phyloP scores from a whole-genome alignment of 176 grass and related monocot genomes.

The Luzula sylvatica region DNA sequence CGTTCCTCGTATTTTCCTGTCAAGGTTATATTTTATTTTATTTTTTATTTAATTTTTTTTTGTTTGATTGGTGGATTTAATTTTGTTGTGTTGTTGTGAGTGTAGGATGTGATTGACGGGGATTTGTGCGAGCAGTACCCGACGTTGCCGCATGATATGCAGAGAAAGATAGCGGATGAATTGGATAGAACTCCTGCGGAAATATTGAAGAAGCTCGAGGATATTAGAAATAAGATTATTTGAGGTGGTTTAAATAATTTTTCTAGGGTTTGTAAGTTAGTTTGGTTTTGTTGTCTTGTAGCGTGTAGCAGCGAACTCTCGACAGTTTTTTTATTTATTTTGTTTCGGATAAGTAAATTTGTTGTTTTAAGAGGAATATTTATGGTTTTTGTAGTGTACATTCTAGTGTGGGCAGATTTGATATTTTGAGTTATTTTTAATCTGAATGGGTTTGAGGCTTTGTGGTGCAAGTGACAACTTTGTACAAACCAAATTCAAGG shows the following conservation, averaged over 20 bases:
- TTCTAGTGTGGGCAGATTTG: too few relatives aligned
- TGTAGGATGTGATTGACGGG: slow-evolving; percentile 94
- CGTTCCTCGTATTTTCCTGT: slow-evolving; percentile 97
- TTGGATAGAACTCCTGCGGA: slow-evolving; percentile 84
- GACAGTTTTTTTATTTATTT: too few relatives aligned
- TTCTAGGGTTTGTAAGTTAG: too few relatives aligned
- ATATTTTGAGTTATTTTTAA: too few relatives aligned
- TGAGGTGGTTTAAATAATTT: slow-evolving; percentile 15
- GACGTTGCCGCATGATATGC: slow-evolving; percentile 84
- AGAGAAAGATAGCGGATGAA: slow-evolving; percentile 96
- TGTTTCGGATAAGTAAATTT: too few relatives aligned
- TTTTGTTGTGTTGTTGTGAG: slow-evolving; percentile 16
- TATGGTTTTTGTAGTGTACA: too few relatives aligned
- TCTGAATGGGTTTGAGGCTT: too few relatives aligned
- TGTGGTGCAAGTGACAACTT: too few relatives aligned
- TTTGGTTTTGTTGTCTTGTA: too few relatives aligned
- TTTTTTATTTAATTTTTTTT: not conserved
- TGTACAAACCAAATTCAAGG: too few relatives aligned
- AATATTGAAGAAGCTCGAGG: slow-evolving; percentile 98
- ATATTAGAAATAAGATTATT: slow-evolving; percentile 97
- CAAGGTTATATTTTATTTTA: slow-evolving; percentile 48
- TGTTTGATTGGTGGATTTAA: not conserved
- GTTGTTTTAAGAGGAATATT: too few relatives aligned
- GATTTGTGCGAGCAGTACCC: slow-evolving; percentile 97
- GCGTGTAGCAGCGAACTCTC: too few relatives aligned